A percentile compares a stretch with the other conserved stretches of the same genome.
Conservation (phyloP, 805 yeast species). For the Starmerella floricola region DNA sequence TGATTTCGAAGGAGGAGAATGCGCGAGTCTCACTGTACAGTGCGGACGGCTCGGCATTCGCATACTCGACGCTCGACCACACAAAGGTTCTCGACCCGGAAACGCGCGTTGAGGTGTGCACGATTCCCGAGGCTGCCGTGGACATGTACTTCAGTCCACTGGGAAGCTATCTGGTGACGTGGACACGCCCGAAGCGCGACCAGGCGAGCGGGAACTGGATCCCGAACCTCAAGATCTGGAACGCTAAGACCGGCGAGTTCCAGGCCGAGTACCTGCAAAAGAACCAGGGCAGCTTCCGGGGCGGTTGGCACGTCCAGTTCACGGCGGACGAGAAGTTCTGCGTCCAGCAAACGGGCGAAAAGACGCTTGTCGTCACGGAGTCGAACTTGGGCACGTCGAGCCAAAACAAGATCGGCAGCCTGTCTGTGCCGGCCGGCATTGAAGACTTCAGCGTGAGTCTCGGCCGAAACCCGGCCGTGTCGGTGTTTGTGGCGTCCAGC, state of each 20-base stretch:
- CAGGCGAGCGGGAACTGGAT: slow-evolving; percentile 62
- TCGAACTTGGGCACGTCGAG: slow-evolving; percentile 28
- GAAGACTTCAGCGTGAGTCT: slow-evolving; percentile 64
- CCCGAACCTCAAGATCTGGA: slow-evolving; percentile 71
- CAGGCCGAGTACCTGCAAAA: slow-evolving; percentile 59
- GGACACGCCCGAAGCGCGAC: slow-evolving; percentile 74
- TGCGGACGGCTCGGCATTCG: slow-evolving; percentile 54
- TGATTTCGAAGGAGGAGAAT: slow-evolving; percentile 32
- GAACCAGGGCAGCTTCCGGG: slow-evolving; percentile 43
- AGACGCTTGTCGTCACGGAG: slow-evolving; percentile 53
- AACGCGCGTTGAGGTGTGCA: slow-evolving; percentile 36
- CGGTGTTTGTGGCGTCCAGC: slow-evolving; percentile 79
- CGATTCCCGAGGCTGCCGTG: slow-evolving; percentile 50
- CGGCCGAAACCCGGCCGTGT: slow-evolving; percentile 80
- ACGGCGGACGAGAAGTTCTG: slow-evolving; percentile 65
- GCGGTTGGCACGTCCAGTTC: slow-evolving; percentile 81
- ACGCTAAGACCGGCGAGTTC: slow-evolving; percentile 38
- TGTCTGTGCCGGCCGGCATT: slow-evolving; percentile 40
- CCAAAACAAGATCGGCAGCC: slow-evolving; percentile 43
- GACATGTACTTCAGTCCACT: slow-evolving; percentile 83
- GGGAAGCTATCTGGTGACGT: slow-evolving; percentile 69
- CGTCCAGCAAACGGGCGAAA: slow-evolving; percentile 44
- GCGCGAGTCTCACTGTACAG: slow-evolving; percentile 58
- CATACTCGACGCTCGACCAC: slow-evolving; percentile 53
- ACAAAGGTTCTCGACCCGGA: slow-evolving; percentile 50